A percentile compares a stretch with the other conserved stretches of the same genome.
These are phyloP conservation scores for Cucurbitaria berberidis DNA, from an alignment of 2,329 filamentous ascomycete species.

Conservation along the genomic window DNA sequence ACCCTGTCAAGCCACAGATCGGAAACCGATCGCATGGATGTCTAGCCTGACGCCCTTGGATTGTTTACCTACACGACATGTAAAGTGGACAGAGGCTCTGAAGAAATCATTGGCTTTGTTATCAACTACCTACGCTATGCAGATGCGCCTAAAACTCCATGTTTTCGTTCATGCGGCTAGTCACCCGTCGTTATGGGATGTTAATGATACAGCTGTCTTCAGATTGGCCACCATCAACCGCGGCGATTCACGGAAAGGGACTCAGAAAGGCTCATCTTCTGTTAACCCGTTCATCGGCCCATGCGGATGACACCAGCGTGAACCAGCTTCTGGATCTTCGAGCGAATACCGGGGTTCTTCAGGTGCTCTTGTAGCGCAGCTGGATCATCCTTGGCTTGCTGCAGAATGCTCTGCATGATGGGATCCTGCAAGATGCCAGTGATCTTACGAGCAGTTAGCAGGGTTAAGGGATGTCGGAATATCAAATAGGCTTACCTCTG, in stretches of 20 bases:
- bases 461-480: background rate
- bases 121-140: conserved; percentile 31
- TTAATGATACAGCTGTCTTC: background rate
- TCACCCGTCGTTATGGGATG: background rate
- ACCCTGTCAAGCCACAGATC: background rate
- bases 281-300: conserved; percentile 55
- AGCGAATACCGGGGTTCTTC: conserved; percentile 83
- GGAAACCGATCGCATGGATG: too few relatives aligned
- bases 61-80: too few relatives aligned
- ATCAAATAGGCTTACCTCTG: conserved; percentile 69
- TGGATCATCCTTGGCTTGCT: conserved; percentile 94
- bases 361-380: conserved; percentile 95
- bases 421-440: conserved; percentile 92
- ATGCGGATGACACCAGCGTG: conserved; percentile 90
- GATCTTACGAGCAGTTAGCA: conserved; percentile 62
- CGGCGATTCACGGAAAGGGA: background rate
- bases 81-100: background rate
- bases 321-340: conserved; percentile 93
- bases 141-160: conserved; percentile 15
- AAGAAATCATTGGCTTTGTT: background rate
- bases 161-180: background rate
- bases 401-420: conserved; percentile 95
- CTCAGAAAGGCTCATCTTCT: background rate
- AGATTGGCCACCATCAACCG: background rate
- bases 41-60: too few relatives aligned